Evolutionary conservation across 352 stramenopile genomes (phyloP), one percentile per base, ranked within the genome.

Genomic region (Pseudoperonospora humuli): DNA sequence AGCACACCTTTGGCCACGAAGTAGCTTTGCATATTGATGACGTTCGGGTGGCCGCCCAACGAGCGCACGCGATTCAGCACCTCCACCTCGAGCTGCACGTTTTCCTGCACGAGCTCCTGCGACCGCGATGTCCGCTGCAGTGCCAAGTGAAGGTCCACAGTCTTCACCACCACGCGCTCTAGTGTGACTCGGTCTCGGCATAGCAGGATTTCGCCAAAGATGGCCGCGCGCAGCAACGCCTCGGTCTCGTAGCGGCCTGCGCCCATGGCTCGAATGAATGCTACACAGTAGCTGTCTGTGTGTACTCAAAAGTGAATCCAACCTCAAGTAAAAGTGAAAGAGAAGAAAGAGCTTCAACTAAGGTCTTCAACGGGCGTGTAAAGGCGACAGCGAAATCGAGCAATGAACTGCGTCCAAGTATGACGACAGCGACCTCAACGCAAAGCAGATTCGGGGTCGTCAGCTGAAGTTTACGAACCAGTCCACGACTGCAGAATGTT

Each of bases 151-250:
- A 88, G 46, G 43, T 86, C 71, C 24, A 84, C 67, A 8, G 73
- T 86, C 67, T 88, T 88, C 43, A 88, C 43, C 3, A 85, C 63
- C 35, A 88, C 73, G 28, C 70, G 53, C 26, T 85, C 64, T 17
- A 60, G 36, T 14, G 73, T 78, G 38, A 77, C 24, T 17, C 54
- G 61, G 57, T 88, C 75, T 19, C 58, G 44, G 24, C 73, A 83
- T 28, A 81, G 63, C 54, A 86, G 50, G 41, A 88, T 75, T 50
- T 86, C 71, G 27, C 76, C 76, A 39, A 84, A 88, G 58, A 86
- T 75, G 39, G 71, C 67, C 23, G 69, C 46, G 25, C 67, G 67
- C 29, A 88, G 57, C 45, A 57, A 47, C 42, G 43, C 33, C 25
- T 84, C 23, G 13, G 56, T 61, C 43, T 80, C 58, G 43, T 84